Evolutionary conservation across 768 basidiomycete genomes (phyloP).

Genomic region (Russula olivacea): DNA sequence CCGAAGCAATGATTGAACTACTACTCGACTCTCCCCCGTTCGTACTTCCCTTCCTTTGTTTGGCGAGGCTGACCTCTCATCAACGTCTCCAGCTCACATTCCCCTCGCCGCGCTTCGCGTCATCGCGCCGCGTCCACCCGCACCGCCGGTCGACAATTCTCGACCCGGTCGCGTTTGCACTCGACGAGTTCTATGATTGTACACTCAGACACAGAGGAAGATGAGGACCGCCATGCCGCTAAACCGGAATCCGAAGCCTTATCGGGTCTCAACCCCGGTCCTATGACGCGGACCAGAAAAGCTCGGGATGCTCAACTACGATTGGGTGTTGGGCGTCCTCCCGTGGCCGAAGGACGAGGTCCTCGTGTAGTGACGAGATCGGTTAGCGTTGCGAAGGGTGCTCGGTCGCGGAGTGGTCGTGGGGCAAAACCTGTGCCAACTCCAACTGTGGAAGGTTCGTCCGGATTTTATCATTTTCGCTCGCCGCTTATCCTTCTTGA

Average conservation of each 20-base stretch:
- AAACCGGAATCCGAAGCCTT: slow-evolving; percentile 29
- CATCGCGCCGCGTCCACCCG: slow-evolving; percentile 15
- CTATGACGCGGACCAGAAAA: slow-evolving; percentile 50
- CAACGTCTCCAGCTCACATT: slow-evolving; percentile 25
- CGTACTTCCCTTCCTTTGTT: neutral
- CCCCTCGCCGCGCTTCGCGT: slow-evolving; percentile 18
- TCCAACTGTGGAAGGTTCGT: slow-evolving; percentile 44
- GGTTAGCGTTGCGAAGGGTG: slow-evolving; percentile 42
- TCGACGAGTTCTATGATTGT: slow-evolving; percentile 24
- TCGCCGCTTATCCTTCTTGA: neutral
- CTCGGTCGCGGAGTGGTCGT: slow-evolving; percentile 46
- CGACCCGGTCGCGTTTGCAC: slow-evolving; percentile 21
- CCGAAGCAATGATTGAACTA: slow-evolving; percentile 71
- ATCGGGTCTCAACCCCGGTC: slow-evolving; percentile 27
- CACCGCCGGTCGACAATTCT: slow-evolving; percentile 6
- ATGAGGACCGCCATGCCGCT: slow-evolving; percentile 17
- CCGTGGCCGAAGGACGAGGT: slow-evolving; percentile 58
- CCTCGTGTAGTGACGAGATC: slow-evolving; percentile 62
- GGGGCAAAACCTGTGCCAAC: slow-evolving; percentile 47
- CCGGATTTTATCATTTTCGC: neutral
- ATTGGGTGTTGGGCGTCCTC: slow-evolving; percentile 68
- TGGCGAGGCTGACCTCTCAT: slow-evolving; percentile 14
- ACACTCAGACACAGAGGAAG: slow-evolving; percentile 26
- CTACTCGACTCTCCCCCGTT: slow-evolving; percentile 44
- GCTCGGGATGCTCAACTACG: slow-evolving; percentile 65